Evolutionary conservation across 2,329 filamentous ascomycete genomes (phyloP), one percentile per base, ranked within the genome.

Genomic region (Colletotrichum shisoi): DNA sequence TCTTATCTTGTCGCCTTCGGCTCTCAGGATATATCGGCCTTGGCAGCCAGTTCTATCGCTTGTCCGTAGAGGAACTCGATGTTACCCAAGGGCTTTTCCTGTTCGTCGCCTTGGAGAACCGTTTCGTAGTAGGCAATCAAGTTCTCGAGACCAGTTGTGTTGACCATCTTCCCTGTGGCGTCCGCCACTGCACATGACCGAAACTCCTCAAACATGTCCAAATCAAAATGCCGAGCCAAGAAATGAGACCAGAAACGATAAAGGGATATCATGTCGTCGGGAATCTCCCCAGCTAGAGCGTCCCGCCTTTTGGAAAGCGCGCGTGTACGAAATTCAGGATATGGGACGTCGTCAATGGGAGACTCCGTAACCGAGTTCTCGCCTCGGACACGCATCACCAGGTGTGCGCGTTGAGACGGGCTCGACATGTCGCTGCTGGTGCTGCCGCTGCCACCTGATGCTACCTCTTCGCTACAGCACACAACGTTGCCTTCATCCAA

Each of bases 201-300:
- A 79, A 93, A 93, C 76, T 93, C 90, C 74, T 86, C 81, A 79
- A 93, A 93, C 87, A 94, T 91, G 74, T 81, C 82, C 66, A 84
- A 82, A 76, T 93, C 91, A 84, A 93, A 93, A 78, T 91, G 89
- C 73, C 87, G 84, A 70, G 88, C 84, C 70, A 93, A 82, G 74
- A 91, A 91, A 75, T 90, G 86, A 21, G 87, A 87, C 89, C 90
- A 93, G 79, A 91, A 91, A 70, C 88, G 84, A 79, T 92, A 93
- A 37, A 92, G 83, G 66, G 87, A 83, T 74, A 87, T 84, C 83
- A 90, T 88, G 73, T 88, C 84, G 68, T 82, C 79, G 56, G 85
- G 83, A 45, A 75, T 77, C 63, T 82, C 76, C 53, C 77, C 75
- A 19, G 72, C 40, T 31, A 75, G 69, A 40, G 76, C 76, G 5